A percentile compares a stretch with the other conserved stretches of the same genome.
Evolutionary conservation across 83 land plant genomes (phyloP).

Genomic region (Thuja plicata): DNA sequence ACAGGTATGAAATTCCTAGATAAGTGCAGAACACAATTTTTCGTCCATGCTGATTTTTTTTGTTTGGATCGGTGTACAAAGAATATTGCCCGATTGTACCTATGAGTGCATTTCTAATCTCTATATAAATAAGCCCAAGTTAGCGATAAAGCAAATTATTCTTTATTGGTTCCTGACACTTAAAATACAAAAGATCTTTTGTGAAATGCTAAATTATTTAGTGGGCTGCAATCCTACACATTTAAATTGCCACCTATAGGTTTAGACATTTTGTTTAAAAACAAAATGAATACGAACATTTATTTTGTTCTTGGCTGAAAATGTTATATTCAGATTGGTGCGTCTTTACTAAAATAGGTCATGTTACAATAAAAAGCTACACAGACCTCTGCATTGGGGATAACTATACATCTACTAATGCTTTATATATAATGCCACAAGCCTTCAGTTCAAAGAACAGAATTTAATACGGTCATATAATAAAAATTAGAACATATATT

Average conservation of each 20-base stretch:
- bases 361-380: no score
- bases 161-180: background rate
- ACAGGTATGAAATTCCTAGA: background rate
- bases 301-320: background rate
- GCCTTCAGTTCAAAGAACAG: no score
- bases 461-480: no score
- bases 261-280: background rate
- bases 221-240: background rate
- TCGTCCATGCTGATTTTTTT: background rate
- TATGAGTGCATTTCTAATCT: background rate
- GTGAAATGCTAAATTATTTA: background rate
- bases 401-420: no score
- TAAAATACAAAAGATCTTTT: background rate
- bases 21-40: background rate
- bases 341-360: no score
- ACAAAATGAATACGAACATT: background rate
- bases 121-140: background rate
- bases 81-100: background rate
- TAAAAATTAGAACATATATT: no score
- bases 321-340: background rate
- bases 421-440: no score
- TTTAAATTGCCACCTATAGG: background rate
- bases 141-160: background rate
- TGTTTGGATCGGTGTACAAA: background rate
- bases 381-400: no score